phyloP scores from a whole-genome alignment of 768 basidiomycete genomes.

The Tulasnella sp. region DNA sequence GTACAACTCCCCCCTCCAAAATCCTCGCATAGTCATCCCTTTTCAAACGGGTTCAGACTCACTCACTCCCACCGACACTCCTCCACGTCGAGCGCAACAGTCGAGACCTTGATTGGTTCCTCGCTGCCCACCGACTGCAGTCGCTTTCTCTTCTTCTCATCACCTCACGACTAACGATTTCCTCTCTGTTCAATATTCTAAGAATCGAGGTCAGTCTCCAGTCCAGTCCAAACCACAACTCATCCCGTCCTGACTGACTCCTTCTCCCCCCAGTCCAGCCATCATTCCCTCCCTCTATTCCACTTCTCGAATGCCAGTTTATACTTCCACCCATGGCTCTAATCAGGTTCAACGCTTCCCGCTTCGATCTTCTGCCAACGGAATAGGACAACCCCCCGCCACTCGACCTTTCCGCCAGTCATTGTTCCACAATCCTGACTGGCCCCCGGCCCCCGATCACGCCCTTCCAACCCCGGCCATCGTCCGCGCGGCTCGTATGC shows the following conservation, averaged over 20 bases:
- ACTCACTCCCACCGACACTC: not conserved
- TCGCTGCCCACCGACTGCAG: conserved; percentile 12
- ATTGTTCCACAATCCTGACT: conserved; percentile 5
- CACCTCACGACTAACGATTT: not conserved
- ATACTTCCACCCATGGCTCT: not conserved
- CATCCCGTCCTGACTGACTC: not conserved
- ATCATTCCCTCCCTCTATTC: not conserved
- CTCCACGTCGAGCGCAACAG: conserved; percentile 2
- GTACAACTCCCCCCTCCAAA: not conserved
- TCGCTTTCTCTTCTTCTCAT: not conserved
- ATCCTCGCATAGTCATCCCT: not conserved
- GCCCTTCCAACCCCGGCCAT: conserved; percentile 9
- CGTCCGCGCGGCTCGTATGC: conserved; percentile 3
- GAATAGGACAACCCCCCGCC: not conserved
- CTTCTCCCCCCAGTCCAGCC: not conserved
- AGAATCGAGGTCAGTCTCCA: not conserved
- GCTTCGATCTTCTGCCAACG: not conserved
- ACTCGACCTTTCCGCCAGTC: not conserved
- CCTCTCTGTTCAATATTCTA: not conserved
- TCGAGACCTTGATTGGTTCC: conserved; percentile 15
- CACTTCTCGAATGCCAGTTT: conserved; percentile 1
- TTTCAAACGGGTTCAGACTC: not conserved
- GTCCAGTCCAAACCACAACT: not conserved
- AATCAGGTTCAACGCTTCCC: conserved; percentile 1
- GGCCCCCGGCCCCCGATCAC: conserved; percentile 2